Evolutionary conservation across 2,329 filamentous ascomycete genomes (phyloP).

Genomic region (Graphiopsis chlorocephala): DNA sequence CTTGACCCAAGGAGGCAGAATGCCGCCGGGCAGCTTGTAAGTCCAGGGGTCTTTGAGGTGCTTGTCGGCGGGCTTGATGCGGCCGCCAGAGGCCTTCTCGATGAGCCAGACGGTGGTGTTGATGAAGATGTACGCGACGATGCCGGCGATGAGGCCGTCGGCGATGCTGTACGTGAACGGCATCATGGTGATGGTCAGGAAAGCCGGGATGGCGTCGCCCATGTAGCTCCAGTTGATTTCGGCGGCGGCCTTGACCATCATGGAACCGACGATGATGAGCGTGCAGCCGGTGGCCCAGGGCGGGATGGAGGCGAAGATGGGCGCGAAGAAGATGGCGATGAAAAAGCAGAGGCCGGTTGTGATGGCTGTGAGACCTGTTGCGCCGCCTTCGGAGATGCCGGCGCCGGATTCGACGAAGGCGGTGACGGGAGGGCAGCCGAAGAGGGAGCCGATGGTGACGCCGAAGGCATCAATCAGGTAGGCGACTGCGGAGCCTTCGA

Average conservation of each 20-base stretch:
- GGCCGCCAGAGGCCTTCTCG: slow-evolving; percentile 63
- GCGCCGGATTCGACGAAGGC: slow-evolving; percentile 88
- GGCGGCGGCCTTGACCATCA: slow-evolving; percentile 75
- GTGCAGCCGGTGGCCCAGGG: slow-evolving; percentile 87
- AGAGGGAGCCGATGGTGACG: slow-evolving; percentile 75
- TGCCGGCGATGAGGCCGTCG: slow-evolving; percentile 78
- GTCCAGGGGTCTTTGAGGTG: slow-evolving; percentile 77
- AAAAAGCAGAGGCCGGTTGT: slow-evolving; percentile 79
- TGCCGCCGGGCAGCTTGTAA: slow-evolving; percentile 69
- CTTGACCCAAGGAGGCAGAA: slow-evolving; percentile 71
- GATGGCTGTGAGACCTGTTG: slow-evolving; percentile 80
- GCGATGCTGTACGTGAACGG: slow-evolving; percentile 88
- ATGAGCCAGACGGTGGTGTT: slow-evolving; percentile 70
- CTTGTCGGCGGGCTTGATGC: slow-evolving; percentile 72
- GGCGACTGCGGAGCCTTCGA: slow-evolving; percentile 78
- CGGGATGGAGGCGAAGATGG: slow-evolving; percentile 85
- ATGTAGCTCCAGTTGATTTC: slow-evolving; percentile 90
- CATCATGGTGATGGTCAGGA: slow-evolving; percentile 81
- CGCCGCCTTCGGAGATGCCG: slow-evolving; percentile 82
- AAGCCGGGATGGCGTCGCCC: slow-evolving; percentile 79
- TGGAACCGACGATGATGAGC: slow-evolving; percentile 80
- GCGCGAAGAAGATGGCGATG: slow-evolving; percentile 83
- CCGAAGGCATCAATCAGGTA: slow-evolving; percentile 80
- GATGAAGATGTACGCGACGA: slow-evolving; percentile 72
- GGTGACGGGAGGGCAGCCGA: slow-evolving; percentile 78